Base-by-base conservation (phyloP, 2,329 filamentous ascomycete species). In the Sporothrix pallida region DNA sequence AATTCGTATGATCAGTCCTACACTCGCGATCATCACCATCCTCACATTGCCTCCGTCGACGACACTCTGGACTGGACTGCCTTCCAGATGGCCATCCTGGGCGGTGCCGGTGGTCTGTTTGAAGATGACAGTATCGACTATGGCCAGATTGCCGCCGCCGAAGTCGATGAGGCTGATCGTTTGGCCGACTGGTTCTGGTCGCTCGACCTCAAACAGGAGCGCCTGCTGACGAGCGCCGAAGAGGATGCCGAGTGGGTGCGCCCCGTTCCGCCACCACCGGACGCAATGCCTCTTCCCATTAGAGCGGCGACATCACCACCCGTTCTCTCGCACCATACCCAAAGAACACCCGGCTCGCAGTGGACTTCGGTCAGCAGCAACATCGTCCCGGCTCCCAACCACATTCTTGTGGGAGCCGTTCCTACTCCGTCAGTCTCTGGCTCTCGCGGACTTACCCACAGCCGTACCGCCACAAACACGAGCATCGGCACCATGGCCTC, bases 1-100 rank as follows among this genome's bases (percentile, higher is more conserved):
- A 52, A 52, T 54, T 46, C 46, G 15, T 63, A 69, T 12, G 37
- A 63, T 3, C 48, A 37, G 31, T 31, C 7, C 12, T n/a, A 56
- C 31, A 31, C 13, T 15, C 60, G 46, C 17, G 31, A 46, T n/a
- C 58, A 67, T 6, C 58, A 20, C 70, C 69, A 60, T 8, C 60
- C 50, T 69, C 52, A 63, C 62, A 74, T 74, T 23, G 69, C 69
- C 10, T 75, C 77, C 48, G 83, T 81, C 74, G 87, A 88, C 70
- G 86, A 87, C 67, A 85, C 83, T 9, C 80, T 90, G 3, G 88
- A 91, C 81, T 90, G 88, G 88, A 89, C 86, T 6, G 88, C 88
- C 3, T 91, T 90, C 78, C 89, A 91, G 80, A 89, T 90, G 85
- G 88, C 89, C 17, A 89, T 90, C 69, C 81, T 87, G 0, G 88